Conservation (phyloP, 2,329 filamentous ascomycete genomes). For the Fusarium sp. region DNA sequence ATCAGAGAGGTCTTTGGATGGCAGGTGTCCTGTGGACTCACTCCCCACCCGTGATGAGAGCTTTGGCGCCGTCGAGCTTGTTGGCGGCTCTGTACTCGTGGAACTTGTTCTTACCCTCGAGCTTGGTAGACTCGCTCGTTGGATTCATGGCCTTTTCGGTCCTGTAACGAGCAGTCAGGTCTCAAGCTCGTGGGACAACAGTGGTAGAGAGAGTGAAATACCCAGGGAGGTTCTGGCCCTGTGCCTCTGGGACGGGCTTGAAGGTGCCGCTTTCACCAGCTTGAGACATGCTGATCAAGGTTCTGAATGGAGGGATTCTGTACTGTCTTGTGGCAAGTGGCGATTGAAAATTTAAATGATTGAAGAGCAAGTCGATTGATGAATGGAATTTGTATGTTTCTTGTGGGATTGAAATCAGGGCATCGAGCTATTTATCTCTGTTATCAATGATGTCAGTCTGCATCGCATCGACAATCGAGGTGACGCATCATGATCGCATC, state of each 20-base stretch:
- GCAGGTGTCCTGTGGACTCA: conserved; percentile 42
- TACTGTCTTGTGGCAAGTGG: not conserved
- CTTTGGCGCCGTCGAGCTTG: conserved; percentile 61
- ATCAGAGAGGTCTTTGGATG: too few species aligned
- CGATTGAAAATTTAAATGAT: not conserved
- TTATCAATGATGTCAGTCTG: conserved; percentile 26
- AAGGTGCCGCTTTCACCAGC: conserved; percentile 46
- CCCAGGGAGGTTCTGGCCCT: conserved; percentile 52
- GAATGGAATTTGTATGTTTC: too few species aligned
- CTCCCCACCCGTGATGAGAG: conserved; percentile 66
- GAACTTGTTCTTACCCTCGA: conserved; percentile 51
- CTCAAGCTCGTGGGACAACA: accelerated
- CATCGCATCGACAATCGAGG: not conserved
- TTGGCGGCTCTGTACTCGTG: conserved; percentile 55
- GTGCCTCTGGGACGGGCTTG: conserved; percentile 47
- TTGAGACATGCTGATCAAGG: conserved; percentile 29
- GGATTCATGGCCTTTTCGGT: conserved; percentile 52
- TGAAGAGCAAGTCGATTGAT: not conserved
- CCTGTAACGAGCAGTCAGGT: conserved; percentile 21
- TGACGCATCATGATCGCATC: conserved; percentile 26
- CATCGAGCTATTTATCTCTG: not conserved
- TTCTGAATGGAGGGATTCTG: not conserved
- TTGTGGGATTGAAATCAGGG: too few species aligned
- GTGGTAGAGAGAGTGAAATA: conserved; percentile 16
- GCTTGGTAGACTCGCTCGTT: conserved; percentile 51